These are phyloP conservation scores for Phytopythium ostracodes DNA, from an alignment of 352 stramenopile species.

Conservation along the genomic window DNA sequence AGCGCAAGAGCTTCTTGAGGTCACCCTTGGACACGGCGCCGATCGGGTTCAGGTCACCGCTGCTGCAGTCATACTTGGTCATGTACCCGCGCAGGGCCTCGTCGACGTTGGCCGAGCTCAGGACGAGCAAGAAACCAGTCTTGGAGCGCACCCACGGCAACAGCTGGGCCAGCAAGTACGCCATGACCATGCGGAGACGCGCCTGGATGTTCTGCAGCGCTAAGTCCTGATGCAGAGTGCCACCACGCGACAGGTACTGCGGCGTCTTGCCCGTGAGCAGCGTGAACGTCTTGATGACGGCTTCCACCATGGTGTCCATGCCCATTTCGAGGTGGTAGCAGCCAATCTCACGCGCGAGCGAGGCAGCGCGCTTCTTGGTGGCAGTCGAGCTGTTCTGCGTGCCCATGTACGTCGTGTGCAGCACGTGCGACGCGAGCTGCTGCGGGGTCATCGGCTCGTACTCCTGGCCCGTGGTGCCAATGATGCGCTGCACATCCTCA, in stretches of 20 bases:
- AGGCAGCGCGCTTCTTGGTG: constrained; percentile 88
- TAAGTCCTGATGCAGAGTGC: constrained; percentile 92
- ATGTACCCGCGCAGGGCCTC: constrained; percentile 98
- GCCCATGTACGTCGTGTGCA: constrained; percentile 98
- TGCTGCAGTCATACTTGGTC: constrained; percentile 99
- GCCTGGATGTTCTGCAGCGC: constrained; percentile 99
- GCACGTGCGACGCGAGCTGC: constrained; percentile 89
- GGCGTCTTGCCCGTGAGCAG: constrained; percentile 89
- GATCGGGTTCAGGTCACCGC: constrained; percentile 98
- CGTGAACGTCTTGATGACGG: constrained; percentile 73
- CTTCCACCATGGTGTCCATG: constrained; percentile 95
- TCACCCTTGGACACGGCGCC: constrained; percentile 95
- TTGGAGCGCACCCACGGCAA: constrained; percentile 95
- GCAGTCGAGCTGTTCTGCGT: constrained; percentile 93
- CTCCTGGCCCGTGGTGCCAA: constrained; percentile 41
- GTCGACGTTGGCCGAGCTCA: constrained; percentile 98
- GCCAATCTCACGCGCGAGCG: constrained; percentile 90
- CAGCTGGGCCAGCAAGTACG: constrained; percentile 97
- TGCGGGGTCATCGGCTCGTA: constrained; percentile 70
- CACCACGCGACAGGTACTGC: constrained; percentile 85
- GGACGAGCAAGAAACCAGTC: constrained; percentile 95
- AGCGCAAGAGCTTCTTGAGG: constrained; percentile 96
- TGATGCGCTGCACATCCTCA: constrained; percentile 84
- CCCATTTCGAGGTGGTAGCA: constrained; percentile 94
- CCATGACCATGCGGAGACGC: constrained; percentile 97